Evolutionary conservation across 2,329 filamentous ascomycete genomes (phyloP), one percentile per base, ranked within the genome.

Genomic region (Pseudogymnoascus sp.): DNA sequence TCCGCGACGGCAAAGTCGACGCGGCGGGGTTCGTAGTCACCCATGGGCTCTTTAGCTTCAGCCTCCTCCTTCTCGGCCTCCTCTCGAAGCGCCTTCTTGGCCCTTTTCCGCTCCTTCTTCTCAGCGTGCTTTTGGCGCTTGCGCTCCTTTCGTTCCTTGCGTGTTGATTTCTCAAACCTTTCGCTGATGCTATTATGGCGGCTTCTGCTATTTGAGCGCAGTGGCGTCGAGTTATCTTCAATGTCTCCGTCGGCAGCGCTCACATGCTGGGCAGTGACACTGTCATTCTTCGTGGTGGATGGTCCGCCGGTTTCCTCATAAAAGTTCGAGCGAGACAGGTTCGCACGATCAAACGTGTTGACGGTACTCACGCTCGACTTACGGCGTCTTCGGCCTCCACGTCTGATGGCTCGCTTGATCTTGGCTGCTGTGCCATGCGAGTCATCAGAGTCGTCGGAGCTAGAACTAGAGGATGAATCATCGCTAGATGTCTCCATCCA

Each of bases 391-490:
- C 68, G 84, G 60, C 86, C 81, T 54, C 82, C 79, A 63, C 85
- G 44, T 65, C 64, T 87, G 68, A 96, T 86, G 24, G 88, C 89
- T 66, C 88, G 82, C 74, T 86, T 90, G 73, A 95, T 84, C 61
- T 85, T 85, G 70, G 88, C 89, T 2, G 87, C 85, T 11, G 90
- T 89, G 1, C 87, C 91, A 64, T 85, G 84, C 1, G 88, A 90
- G 35, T 81, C 83, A 2, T 81, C 83, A 5, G 84, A 85, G 58
- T 80, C 81, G 63, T 89, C 88, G 0, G 87, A 89, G 66, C 92
- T 89, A 11, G 84, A 85, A 60, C 77, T 78, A 0, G 83, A 86
- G 0, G 82, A 85, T 1, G 87, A 89, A 26, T 66, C 79, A 1
- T 79, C 82, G 66, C 78, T 81, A 2, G 87, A 89, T 0, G 85